Percentiles rank a stretch among this genome's conserved stretches.
phyloP scores from a whole-genome alignment of 768 basidiomycete species.

The Phanerochaete sordida region DNA sequence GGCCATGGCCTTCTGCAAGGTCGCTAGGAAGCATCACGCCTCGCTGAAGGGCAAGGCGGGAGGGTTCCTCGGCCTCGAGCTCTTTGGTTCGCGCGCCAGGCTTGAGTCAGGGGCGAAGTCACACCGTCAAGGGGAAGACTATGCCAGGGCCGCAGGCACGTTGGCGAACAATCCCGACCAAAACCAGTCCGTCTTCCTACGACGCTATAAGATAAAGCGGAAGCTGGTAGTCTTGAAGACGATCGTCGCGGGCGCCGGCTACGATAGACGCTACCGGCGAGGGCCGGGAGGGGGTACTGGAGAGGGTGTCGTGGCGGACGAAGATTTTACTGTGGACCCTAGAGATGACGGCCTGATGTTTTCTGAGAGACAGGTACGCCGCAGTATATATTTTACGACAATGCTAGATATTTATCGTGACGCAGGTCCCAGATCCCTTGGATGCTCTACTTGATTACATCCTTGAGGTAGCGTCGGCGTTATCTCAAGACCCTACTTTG shows the following conservation, averaged over 20 bases:
- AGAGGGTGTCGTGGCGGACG: background rate
- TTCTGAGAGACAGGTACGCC: background rate
- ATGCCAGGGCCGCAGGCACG: background rate
- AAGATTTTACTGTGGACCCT: background rate
- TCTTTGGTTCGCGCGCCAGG: background rate
- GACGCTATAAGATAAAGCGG: constrained; percentile 13
- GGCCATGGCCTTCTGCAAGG: background rate
- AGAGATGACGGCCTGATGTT: background rate
- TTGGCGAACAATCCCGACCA: background rate
- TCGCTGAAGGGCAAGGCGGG: background rate
- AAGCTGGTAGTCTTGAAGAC: background rate
- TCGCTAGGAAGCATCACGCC: background rate
- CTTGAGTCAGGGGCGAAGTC: background rate
- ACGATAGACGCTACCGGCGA: background rate
- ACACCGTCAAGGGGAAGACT: background rate
- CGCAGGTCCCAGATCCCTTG: background rate
- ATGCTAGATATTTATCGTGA: background rate
- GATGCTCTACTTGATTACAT: constrained; percentile 21
- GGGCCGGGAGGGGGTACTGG: background rate
- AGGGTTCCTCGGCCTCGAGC: background rate
- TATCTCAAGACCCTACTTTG: background rate
- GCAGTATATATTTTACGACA: background rate
- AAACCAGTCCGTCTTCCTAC: constrained; percentile 18
- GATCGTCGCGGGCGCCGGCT: background rate
- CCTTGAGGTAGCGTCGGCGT: constrained; percentile 11